Evolutionary conservation across 2,329 filamentous ascomycete genomes (phyloP), one percentile per base, ranked within the genome.

Genomic region (Fusarium globosum): DNA sequence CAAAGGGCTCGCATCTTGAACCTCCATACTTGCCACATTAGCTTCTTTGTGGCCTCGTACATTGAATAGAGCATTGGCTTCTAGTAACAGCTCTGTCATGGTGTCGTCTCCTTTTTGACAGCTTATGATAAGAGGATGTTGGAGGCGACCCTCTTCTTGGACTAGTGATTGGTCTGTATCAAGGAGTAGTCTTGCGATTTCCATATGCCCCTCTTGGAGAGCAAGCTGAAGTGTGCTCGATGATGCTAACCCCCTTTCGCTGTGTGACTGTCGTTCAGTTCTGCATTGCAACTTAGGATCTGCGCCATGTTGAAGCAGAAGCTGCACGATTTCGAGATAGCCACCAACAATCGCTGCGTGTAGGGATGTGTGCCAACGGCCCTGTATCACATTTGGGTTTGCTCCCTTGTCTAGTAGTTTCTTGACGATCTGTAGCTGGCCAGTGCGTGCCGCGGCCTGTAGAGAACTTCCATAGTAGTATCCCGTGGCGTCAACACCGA

Each of bases 401-500:
- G 63, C 68, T 7, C 69, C 69, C 13, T 46, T 41, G 2, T 35
- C 16, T 2, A 72, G 20, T 0, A 72, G 59, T 1, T 12, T 30
- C 6, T n/a, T 43, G 14, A 48, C 18, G 2, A 71, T 72, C 4
- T 39, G 20, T 6, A 18, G 7, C 14, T 61, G 41, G 13, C 69
- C 63, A 36, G 39, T 45, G 6, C 68, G 68, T 12, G 69, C 49
- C 4, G 69, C 69, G 0, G 69, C 69, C n/a, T 72, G 69, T 1
- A 72, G 13, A 23, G 69, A 30, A 30, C 58, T 64, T 4, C 69
- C 69, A 16, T 68, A 72, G 45, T 71, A 58, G 38, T 72, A 43
- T 12, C 69, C 69, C 13, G 36, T 11, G 21, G 45, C 45, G 30
- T 72, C 52, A 14, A 68, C 42, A 6, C 51, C 12, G 26, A 65